These are phyloP conservation scores for Beta lomatogona DNA, from an alignment of 179 eudicot genomes.

Conservation along the genomic window DNA sequence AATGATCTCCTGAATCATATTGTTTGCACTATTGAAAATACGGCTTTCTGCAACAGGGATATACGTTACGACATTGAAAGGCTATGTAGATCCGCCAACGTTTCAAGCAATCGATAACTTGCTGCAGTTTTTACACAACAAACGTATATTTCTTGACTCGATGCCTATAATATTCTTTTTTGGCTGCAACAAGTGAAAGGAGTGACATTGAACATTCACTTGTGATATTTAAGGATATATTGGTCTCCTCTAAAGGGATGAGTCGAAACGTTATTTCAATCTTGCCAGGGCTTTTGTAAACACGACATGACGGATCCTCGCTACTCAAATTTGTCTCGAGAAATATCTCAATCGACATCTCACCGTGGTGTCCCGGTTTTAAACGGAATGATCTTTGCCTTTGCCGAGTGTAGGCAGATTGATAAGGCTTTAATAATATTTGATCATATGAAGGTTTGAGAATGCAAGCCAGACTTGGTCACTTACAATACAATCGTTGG, in stretches of 20 bases:
- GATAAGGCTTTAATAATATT: slow-evolving; percentile 59
- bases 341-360: slow-evolving; percentile 50
- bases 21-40: slow-evolving; percentile 35
- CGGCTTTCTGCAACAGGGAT: slow-evolving; percentile 37
- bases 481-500: slow-evolving; percentile 71
- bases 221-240: slow-evolving; percentile 59
- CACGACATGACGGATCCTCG: slow-evolving; percentile 33
- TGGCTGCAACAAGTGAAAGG: slow-evolving; percentile 54
- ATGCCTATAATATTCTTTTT: slow-evolving; percentile 62
- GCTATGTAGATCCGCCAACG: slow-evolving; percentile 46
- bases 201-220: slow-evolving; percentile 44
- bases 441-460: slow-evolving; percentile 51
- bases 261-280: slow-evolving; percentile 42
- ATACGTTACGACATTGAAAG: slow-evolving; percentile 44
- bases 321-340: slow-evolving; percentile 49
- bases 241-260: slow-evolving; percentile 37
- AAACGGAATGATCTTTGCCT: slow-evolving; percentile 68
- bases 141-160: slow-evolving; percentile 38
- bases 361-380: slow-evolving; percentile 50
- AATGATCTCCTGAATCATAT: slow-evolving; percentile 49
- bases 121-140: slow-evolving; percentile 44
- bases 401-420: slow-evolving; percentile 61
- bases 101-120: slow-evolving; percentile 46
- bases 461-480: slow-evolving; percentile 65
- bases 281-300: slow-evolving; percentile 65